A percentile compares a stretch with the other conserved stretches of the same genome.
Conservation (phyloP, 2,329 filamentous ascomycete genomes). For the Coniosporium tulheliwenetii region DNA sequence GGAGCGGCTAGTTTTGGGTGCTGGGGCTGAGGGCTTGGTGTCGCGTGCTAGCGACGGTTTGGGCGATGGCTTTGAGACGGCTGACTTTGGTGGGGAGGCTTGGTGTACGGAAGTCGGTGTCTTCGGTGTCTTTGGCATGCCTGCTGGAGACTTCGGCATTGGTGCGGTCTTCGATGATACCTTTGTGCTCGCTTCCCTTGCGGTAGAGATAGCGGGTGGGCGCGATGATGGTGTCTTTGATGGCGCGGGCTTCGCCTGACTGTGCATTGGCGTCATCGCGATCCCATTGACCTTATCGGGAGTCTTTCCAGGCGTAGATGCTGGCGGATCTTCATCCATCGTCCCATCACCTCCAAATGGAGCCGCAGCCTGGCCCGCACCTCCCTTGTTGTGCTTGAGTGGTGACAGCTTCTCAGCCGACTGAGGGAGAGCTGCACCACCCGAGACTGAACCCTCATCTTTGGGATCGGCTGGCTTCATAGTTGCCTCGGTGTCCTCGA, state of each 20-base stretch:
- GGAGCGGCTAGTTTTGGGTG: conserved; percentile 7
- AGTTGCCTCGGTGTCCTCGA: conserved; percentile 22
- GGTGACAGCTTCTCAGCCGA: conserved; percentile 11
- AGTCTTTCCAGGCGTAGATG: not conserved
- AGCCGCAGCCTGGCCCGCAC: too few relatives aligned
- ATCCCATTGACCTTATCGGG: too few relatives aligned
- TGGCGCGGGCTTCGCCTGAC: not conserved
- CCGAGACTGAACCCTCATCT: conserved; percentile 19
- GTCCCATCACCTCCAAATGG: too few relatives aligned
- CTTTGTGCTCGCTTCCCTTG: conserved; percentile 10
- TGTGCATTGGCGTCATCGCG: not conserved
- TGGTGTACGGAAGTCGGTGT: conserved; percentile 5
- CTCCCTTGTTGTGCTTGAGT: not conserved
- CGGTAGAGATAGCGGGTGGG: not conserved
- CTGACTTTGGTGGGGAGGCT: conserved; percentile 8
- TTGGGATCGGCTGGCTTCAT: conserved; percentile 25
- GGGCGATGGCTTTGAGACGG: conserved; percentile 3
- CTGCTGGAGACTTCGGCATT: conserved; percentile 12
- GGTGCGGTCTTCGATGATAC: conserved; percentile 13
- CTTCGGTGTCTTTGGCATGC: conserved; percentile 14
- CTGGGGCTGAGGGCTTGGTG: conserved; percentile 1
- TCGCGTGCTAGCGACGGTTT: not conserved
- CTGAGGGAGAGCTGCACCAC: conserved; percentile 19
- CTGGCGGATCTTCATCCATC: not conserved
- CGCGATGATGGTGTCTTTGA: not conserved